Evolutionary conservation across 2,329 filamentous ascomycete genomes (phyloP).

Genomic region (Paraphoma sp.): DNA sequence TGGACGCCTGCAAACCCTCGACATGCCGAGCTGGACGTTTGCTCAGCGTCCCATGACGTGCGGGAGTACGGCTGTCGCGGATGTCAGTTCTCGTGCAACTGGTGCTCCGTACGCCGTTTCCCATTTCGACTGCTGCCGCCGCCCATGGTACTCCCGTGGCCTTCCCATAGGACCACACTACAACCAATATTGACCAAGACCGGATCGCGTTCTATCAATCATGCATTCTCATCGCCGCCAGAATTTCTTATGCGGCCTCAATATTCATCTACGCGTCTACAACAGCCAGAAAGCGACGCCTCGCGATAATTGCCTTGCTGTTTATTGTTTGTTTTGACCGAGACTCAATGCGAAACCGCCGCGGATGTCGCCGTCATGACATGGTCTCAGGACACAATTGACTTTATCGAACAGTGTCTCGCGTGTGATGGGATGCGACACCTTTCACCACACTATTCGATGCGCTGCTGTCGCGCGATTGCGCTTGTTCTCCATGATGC

Average conservation of each 20-base stretch:
- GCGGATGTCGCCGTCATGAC: background rate
- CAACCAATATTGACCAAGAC: background rate
- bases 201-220: background rate
- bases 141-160: background rate
- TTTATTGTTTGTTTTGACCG: conserved; percentile 1
- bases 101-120: too few species aligned
- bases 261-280: conserved; percentile 4
- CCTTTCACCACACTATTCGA: background rate
- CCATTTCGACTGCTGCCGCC: background rate
- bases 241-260: background rate
- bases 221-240: conserved; percentile 3
- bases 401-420: conserved; percentile 2
- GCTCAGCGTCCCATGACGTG: background rate
- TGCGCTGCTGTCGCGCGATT: background rate
- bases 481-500: background rate
- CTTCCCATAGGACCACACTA: background rate
- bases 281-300: background rate
- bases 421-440: background rate
- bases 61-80: conserved; percentile 1
- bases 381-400: background rate
- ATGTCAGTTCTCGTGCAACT: conserved; percentile 2
- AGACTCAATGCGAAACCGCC: conserved; percentile 1
- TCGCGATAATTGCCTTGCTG: background rate
- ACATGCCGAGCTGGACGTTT: background rate
- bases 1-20: too few species aligned